phyloP scores from a whole-genome alignment of 2,329 filamentous ascomycete genomes.

The Ophiostoma sp. region DNA sequence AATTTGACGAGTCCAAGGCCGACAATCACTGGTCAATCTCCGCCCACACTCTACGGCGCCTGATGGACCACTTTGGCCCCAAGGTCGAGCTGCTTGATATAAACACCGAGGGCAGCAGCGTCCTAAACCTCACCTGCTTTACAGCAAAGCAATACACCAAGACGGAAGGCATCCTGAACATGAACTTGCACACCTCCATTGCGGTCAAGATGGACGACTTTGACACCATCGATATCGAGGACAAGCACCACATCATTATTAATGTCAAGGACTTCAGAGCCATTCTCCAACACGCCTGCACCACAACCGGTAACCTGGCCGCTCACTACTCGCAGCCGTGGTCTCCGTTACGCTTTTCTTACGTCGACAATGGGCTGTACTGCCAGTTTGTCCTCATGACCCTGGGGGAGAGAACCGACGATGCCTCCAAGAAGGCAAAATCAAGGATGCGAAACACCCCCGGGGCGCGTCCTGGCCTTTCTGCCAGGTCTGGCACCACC shows the following conservation, averaged over 20 bases:
- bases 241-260: constrained; percentile 72
- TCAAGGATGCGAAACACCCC: constrained; percentile 14
- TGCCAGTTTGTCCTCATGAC: constrained; percentile 82
- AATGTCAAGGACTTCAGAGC: constrained; percentile 79
- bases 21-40: constrained; percentile 68
- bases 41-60: constrained; percentile 63
- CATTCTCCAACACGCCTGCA: constrained; percentile 69
- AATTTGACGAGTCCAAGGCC: constrained; percentile 63
- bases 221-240: constrained; percentile 65
- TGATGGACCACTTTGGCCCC: constrained; percentile 74
- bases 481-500: not conserved
- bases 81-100: constrained; percentile 78
- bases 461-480: not conserved
- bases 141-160: constrained; percentile 67
- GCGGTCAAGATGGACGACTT: constrained; percentile 72
- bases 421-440: constrained; percentile 32
- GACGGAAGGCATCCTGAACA: constrained; percentile 60
- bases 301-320: constrained; percentile 59
- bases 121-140: constrained; percentile 72
- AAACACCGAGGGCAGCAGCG: constrained; percentile 64
- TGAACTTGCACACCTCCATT: constrained; percentile 74
- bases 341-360: constrained; percentile 66
- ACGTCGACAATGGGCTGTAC: constrained; percentile 60
- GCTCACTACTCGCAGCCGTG: constrained; percentile 67
- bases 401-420: constrained; percentile 55